phyloP scores from a whole-genome alignment of 2,329 filamentous ascomycete genomes.

The Cadophora sp. region DNA sequence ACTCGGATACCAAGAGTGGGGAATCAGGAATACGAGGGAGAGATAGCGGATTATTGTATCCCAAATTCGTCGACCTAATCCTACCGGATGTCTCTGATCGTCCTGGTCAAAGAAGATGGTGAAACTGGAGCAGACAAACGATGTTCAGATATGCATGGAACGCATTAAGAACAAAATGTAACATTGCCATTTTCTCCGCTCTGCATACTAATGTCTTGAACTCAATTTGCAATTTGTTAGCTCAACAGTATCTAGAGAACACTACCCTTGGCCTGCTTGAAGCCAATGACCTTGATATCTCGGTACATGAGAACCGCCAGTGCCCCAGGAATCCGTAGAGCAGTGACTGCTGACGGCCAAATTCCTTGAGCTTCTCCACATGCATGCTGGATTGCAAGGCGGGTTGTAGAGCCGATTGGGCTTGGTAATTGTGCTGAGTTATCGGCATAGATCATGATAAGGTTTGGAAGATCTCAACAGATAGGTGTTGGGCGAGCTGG shows the following conservation, averaged over 20 bases:
- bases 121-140: not conserved
- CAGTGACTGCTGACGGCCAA: not conserved
- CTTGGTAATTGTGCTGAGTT: not conserved
- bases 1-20: not conserved
- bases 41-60: not conserved
- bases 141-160: not conserved
- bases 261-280: constrained; percentile 25
- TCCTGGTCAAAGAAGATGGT: not conserved
- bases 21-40: not conserved
- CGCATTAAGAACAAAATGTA: not conserved
- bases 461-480: not conserved
- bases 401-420: not conserved
- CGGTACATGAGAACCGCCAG: constrained; percentile 51
- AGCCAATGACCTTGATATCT: constrained; percentile 50
- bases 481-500: not conserved
- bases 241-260: not conserved
- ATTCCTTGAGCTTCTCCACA: not conserved
- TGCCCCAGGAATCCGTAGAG: constrained; percentile 34
- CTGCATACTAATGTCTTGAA: not conserved
- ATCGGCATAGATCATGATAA: not conserved
- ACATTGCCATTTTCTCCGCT: not conserved
- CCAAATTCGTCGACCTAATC: not conserved
- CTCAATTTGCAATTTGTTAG: not conserved
- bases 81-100: not conserved
- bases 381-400: not conserved